Conservation (phyloP, 176 grass and related monocot species). For the Rhynchospora tenuis region DNA sequence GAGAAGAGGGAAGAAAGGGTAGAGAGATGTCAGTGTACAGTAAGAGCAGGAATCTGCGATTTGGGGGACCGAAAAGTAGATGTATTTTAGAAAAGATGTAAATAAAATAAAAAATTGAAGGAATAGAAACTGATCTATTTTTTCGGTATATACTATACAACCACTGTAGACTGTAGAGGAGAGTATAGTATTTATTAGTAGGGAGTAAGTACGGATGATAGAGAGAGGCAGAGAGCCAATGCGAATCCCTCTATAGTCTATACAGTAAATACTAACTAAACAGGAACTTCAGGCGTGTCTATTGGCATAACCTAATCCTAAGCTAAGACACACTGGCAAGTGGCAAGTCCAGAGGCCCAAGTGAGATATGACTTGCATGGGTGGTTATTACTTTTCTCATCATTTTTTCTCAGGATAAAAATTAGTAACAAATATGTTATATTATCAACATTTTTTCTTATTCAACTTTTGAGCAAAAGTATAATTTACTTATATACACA, state of each 20-base stretch:
- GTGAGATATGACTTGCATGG: too few relatives aligned
- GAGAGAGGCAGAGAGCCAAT: neutral
- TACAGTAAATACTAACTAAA: neutral
- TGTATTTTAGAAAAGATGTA: neutral
- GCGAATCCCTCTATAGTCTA: neutral
- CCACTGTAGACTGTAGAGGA: neutral
- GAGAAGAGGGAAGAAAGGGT: neutral
- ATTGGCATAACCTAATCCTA: too few relatives aligned
- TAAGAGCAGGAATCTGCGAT: constrained; percentile 19
- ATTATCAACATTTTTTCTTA: too few relatives aligned
- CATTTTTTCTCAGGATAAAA: too few relatives aligned
- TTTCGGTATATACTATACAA: neutral
- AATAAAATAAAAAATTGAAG: neutral
- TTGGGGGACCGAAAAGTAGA: neutral
- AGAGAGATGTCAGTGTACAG: neutral
- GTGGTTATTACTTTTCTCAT: too few relatives aligned
- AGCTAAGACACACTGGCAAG: too few relatives aligned
- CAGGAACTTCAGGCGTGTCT: too few relatives aligned
- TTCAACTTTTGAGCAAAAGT: too few relatives aligned
- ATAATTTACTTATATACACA: too few relatives aligned
- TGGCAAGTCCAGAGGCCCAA: too few relatives aligned
- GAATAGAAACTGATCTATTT: neutral
- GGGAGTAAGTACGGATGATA: neutral
- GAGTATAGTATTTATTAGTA: neutral
- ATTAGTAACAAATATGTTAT: too few relatives aligned